Evolutionary conservation across 768 basidiomycete genomes (phyloP), one percentile per base, ranked within the genome.

Genomic region (Strobilomyces confusus): DNA sequence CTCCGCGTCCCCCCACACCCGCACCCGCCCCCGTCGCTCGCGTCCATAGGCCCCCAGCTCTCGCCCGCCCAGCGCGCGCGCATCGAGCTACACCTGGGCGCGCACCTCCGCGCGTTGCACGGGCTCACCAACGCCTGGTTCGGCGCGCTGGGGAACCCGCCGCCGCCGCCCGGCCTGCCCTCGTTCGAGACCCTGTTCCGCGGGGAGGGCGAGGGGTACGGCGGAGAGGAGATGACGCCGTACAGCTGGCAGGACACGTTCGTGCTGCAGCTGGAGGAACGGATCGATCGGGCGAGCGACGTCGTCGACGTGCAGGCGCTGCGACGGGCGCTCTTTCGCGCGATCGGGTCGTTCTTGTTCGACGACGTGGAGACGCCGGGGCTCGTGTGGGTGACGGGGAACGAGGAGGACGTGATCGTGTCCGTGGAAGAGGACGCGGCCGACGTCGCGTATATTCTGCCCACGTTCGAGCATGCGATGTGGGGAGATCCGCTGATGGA

Each of bases 241-340:
- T 87, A 84, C 63, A 84, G 79, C 67, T 90, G 88, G 88, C 84
- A 89, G 69, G 86, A 86, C 61, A 80, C 83, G 1, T 89, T 89
- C 66, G 82, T 82, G 7, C 47, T 67, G 9, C 70, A 80, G 7
- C 68, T 90, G 44, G 87, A 89, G 56, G 71, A 70, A 8, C 67
- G 83, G 14, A 68, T 89, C n/a, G 63, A 65, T n/a, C 66, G 70
- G 8, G 76, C 79, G 15, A 73, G 77, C 50, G 56, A 51, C 19
- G 50, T 49, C 19, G 13, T 63, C 19, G 50, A 70, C 26, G 75
- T 77, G 47, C 58, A 63, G 22, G 70, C 75, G 25, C 73, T 87
- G 48, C 77, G 82, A 30, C 58, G 61, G 4, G 73, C 71, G 59
- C 77, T 88, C 38, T 80, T 79, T 22, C 83, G 86, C 22, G 89